Conservation (phyloP, 1,139 yeast genomes). For the Suhomyces bolitotheri region DNA sequence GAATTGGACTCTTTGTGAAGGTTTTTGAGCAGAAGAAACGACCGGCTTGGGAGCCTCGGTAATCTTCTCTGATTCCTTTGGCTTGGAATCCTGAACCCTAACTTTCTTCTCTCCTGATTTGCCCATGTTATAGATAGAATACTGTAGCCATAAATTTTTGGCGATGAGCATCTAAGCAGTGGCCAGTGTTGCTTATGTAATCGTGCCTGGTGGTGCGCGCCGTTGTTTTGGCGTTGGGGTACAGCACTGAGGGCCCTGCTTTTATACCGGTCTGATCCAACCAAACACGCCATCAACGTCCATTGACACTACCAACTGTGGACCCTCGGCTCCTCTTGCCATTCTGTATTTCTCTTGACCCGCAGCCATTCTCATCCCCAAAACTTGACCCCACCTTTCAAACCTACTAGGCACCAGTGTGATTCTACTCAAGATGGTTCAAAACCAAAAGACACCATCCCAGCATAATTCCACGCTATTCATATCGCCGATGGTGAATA, state of each 20-base stretch:
- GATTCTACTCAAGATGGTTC: constrained; percentile 34
- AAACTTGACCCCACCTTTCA: no score
- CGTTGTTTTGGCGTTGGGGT: no score
- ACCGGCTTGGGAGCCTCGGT: neutral
- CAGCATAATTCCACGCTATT: constrained; percentile 64
- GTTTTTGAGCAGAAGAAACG: neutral
- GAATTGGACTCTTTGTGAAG: constrained; percentile 38
- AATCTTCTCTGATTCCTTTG: neutral
- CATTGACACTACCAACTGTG: no score
- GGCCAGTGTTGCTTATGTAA: neutral
- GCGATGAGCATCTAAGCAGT: constrained; percentile 6
- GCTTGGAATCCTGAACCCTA: constrained; percentile 1
- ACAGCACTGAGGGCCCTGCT: no score
- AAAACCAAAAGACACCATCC: constrained; percentile 39
- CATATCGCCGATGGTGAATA: constrained; percentile 58
- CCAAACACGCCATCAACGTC: no score
- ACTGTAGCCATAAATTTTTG: neutral
- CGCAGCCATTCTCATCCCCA: no score
- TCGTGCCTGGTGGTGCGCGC: no score
- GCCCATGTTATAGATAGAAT: neutral
- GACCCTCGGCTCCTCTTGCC: no score
- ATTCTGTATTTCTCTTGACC: no score
- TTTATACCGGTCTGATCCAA: no score
- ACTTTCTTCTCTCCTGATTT: constrained; percentile 4
- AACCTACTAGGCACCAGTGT: no score